A percentile compares a stretch with the other conserved stretches of the same genome.
phyloP scores from a whole-genome alignment of 139 green algal species.

The Diplosphaera chodatii region DNA sequence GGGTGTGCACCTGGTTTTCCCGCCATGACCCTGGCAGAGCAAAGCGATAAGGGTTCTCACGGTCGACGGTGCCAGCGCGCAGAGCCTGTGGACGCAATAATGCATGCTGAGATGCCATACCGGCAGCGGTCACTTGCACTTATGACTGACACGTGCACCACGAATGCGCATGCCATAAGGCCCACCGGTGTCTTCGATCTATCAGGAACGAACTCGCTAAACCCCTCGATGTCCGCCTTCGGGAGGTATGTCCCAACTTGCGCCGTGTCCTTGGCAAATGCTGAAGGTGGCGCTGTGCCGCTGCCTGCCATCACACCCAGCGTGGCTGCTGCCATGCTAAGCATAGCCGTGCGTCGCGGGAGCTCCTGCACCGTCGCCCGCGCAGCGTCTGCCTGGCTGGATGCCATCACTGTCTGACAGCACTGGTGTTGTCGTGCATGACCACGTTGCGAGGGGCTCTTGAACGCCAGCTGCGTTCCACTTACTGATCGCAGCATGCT shows the following conservation, averaged over 20 bases:
- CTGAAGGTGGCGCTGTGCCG: not conserved
- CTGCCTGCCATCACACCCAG: not conserved
- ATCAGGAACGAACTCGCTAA: not conserved
- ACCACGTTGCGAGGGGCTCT: no score
- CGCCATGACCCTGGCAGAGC: conserved; percentile 27
- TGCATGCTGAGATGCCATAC: no score
- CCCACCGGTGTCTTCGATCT: not conserved
- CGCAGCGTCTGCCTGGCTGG: no score
- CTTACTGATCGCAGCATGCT: no score
- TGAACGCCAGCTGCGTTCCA: no score
- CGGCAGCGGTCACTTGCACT: no score
- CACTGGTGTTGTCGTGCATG: no score
- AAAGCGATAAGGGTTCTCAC: conserved; percentile 27
- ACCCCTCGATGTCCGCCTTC: not conserved
- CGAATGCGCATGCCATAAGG: no score
- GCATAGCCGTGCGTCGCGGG: not conserved
- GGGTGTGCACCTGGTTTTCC: conserved; percentile 20
- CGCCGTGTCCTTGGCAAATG: not conserved
- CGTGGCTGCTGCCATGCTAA: not conserved
- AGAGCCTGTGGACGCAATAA: conserved; percentile 15
- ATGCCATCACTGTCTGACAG: no score
- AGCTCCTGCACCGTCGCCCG: not conserved
- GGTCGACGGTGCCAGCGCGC: conserved; percentile 32
- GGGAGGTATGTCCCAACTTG: conserved; percentile 2
- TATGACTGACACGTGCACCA: no score